Conservation (phyloP, 345 rosid genomes). For the Lagerstroemia speciosa region DNA sequence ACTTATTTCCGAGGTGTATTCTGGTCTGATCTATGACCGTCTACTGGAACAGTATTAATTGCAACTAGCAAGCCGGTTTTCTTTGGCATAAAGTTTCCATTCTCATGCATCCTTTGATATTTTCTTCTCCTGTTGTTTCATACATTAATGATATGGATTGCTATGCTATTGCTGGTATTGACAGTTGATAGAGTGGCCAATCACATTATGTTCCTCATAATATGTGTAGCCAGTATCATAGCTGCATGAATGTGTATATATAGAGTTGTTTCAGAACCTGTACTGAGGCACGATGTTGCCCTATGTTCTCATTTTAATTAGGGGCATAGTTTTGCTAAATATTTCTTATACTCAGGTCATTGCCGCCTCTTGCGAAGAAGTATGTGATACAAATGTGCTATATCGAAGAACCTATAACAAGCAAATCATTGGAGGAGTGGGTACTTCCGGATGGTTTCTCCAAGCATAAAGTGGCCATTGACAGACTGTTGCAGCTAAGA, state of each 20-base stretch:
- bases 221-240: background rate
- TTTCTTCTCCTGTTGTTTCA: background rate
- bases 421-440: conserved; percentile 65
- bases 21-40: background rate
- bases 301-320: background rate
- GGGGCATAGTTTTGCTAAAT: background rate
- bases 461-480: conserved; percentile 78
- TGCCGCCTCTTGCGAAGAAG: conserved; percentile 88
- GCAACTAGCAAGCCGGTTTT: background rate
- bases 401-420: conserved; percentile 39
- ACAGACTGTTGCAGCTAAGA: conserved; percentile 65
- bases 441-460: conserved; percentile 58
- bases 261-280: background rate
- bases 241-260: background rate
- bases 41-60: background rate
- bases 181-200: background rate
- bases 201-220: background rate
- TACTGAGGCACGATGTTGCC: background rate
- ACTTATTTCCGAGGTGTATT: background rate
- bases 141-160: background rate
- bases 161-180: background rate
- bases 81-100: background rate
- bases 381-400: conserved; percentile 65
- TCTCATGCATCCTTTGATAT: background rate
- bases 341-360: conserved; percentile 36